Evolutionary conservation across 306 rosid species (phyloP), one percentile per base, ranked within the genome.

Genomic region (Trifolium dubium): DNA sequence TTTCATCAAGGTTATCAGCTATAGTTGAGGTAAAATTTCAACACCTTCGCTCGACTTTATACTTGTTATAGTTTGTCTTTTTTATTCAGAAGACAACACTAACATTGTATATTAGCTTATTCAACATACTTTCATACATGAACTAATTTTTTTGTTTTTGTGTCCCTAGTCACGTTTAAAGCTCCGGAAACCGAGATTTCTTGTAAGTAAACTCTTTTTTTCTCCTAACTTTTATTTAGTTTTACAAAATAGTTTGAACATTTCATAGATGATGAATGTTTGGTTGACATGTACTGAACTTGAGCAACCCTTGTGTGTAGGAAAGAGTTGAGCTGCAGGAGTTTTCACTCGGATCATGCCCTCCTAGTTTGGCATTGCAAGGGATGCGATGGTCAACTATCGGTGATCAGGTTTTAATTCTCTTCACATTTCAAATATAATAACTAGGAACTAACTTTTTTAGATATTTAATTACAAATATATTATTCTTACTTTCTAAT

Each of bases 331-430:
- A 95, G 84, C 73, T 95, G 67, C 92, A 71, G 67, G 96, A 82
- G 67, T 88, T 92, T 80, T 88, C 98, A 53, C 84, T 92, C 29
- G 99, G 99, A 73, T 86, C 96, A 56, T 71, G 88, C 75, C 97
- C 98, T 72, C 99, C 99, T 61, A 70, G 84, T 84, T 77, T 95
- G 87, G 99, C 96, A 23, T 83, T 87, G 64, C 90, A 86, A 60
- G 99, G 99, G 76, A 88, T 86, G 85, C 88, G 89, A 29, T 95
- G 99, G 99, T 88, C 83, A 65, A 87, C 97, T 75, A 67, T 75
- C 17, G 86, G 89, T 78, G 89, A 85, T 84, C 96, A 85, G 98
- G 99, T 94, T 76, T 77, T 83, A 62, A 62, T 82, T 85, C 78
- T 74, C 19, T 56, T 72, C 46, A 23, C 55, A 60, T 56, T 79